Conservation (phyloP, 225 moss, liverwort and hornwort species). For the Pseudisothecium myosuroides region DNA sequence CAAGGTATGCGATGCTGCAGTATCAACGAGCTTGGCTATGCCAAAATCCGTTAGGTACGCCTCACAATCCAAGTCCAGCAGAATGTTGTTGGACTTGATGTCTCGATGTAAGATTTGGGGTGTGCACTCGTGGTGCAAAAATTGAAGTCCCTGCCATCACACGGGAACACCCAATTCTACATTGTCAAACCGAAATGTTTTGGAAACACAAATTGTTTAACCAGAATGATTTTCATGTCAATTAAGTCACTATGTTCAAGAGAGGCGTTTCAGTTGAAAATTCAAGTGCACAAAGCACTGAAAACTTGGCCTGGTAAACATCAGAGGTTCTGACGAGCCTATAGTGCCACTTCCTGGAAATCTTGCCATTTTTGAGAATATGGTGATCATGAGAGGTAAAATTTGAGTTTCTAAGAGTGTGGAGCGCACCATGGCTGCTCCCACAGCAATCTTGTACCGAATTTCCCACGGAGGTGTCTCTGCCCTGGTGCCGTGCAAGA, state of each 20-base stretch:
- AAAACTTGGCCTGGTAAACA: neutral
- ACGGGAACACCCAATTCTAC: neutral
- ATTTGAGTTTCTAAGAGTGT: neutral
- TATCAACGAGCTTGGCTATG: neutral
- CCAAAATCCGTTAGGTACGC: neutral
- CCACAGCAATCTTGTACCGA: neutral
- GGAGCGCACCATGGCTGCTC: neutral
- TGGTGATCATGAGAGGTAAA: neutral
- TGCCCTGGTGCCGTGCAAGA: neutral
- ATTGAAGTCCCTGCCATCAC: neutral
- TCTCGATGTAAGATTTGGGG: neutral
- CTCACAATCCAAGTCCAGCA: neutral
- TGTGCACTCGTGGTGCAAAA: neutral
- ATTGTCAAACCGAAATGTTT: neutral
- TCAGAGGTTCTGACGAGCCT: neutral
- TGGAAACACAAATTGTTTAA: neutral
- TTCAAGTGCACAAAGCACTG: neutral
- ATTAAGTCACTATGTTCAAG: neutral
- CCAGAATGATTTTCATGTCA: neutral
- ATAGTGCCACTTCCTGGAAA: neutral
- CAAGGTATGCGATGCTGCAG: neutral
- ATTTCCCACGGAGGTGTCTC: neutral
- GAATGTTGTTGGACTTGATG: neutral
- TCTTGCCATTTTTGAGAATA: neutral
- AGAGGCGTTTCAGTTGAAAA: neutral